phyloP scores from a whole-genome alignment of 1,139 yeast species.

The Saccharomyces hybrid region DNA sequence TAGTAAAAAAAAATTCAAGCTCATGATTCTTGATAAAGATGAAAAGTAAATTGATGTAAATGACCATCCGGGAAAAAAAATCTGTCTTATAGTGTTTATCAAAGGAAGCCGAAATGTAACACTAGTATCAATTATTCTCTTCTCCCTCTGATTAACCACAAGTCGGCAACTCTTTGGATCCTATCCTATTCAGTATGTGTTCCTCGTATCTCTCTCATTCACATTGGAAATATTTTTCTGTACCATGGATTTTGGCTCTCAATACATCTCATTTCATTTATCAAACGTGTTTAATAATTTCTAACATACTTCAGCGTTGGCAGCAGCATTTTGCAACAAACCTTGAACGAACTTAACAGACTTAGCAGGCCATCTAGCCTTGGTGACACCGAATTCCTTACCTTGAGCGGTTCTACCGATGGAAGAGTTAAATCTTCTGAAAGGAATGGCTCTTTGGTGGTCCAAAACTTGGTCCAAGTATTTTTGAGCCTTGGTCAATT shows the following conservation, averaged over 20 bases:
- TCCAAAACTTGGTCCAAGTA: slow-evolving; percentile 96
- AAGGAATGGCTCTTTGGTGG: slow-evolving; percentile 99
- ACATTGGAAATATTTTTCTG: too few species aligned
- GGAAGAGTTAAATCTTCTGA: slow-evolving; percentile 95
- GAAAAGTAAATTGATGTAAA: neutral
- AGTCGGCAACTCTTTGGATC: too few species aligned
- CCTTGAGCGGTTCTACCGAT: slow-evolving; percentile 99
- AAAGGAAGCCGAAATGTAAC: too few species aligned
- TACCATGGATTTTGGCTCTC: neutral
- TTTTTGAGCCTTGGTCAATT: slow-evolving; percentile 88
- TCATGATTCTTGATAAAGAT: neutral
- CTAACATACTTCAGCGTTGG: slow-evolving; percentile 84
- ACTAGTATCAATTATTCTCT: too few species aligned
- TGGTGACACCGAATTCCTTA: slow-evolving; percentile 99
- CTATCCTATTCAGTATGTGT: too few species aligned
- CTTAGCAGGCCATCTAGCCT: slow-evolving; percentile 99
- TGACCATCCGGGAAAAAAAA: neutral
- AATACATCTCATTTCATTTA: neutral
- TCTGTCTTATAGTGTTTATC: too few species aligned
- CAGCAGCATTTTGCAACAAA: slow-evolving; percentile 93
- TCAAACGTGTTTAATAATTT: neutral
- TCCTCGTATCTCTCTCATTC: neutral
- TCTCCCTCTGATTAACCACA: too few species aligned
- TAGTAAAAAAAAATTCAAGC: neutral
- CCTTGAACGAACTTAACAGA: slow-evolving; percentile 93